phyloP scores from a whole-genome alignment of 2,329 filamentous ascomycete species.

The Orbilia blumenaviensis region DNA sequence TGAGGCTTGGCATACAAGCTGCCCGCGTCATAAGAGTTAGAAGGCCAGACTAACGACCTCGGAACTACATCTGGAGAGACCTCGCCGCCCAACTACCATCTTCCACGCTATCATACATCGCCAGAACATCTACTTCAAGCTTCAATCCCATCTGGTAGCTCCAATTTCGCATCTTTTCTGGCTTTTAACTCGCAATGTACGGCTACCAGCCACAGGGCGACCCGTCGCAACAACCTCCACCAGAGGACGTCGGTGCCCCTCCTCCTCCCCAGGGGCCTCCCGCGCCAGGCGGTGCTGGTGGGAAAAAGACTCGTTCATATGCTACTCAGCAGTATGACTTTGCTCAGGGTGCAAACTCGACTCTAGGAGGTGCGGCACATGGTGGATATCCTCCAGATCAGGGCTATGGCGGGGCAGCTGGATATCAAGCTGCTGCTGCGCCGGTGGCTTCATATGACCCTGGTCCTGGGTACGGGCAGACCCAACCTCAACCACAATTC shows the following conservation, averaged over 20 bases:
- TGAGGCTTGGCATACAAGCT: constrained; percentile 40
- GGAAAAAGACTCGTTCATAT: constrained; percentile 94
- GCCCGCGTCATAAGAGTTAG: constrained; percentile 52
- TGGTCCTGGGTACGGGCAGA: constrained; percentile 62
- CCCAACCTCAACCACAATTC: constrained; percentile 59
- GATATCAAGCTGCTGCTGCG: constrained; percentile 58
- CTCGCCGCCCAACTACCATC: constrained; percentile 4
- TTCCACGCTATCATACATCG: constrained; percentile 11
- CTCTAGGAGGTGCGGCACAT: constrained; percentile 64
- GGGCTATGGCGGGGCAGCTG: constrained; percentile 64
- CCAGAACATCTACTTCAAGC: constrained; percentile 2
- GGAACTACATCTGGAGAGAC: constrained; percentile 16
- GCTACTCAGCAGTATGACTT: constrained; percentile 95
- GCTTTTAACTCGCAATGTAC: constrained; percentile 55
- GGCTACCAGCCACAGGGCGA: constrained; percentile 65
- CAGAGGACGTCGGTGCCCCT: constrained; percentile 63
- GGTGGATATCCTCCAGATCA: constrained; percentile 65
- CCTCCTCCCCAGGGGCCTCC: constrained; percentile 19
- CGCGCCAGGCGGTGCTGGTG: constrained; percentile 63
- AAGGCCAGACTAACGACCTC: constrained; percentile 21
- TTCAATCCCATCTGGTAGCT: neutral
- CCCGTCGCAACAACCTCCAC: constrained; percentile 61
- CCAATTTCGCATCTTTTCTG: constrained; percentile 10
- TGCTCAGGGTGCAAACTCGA: constrained; percentile 83
- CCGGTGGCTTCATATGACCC: constrained; percentile 63